A percentile compares a stretch with the other conserved stretches of the same genome.
Evolutionary conservation across 352 stramenopile species (phyloP).

Genomic region (Phytophthora podocarpi): DNA sequence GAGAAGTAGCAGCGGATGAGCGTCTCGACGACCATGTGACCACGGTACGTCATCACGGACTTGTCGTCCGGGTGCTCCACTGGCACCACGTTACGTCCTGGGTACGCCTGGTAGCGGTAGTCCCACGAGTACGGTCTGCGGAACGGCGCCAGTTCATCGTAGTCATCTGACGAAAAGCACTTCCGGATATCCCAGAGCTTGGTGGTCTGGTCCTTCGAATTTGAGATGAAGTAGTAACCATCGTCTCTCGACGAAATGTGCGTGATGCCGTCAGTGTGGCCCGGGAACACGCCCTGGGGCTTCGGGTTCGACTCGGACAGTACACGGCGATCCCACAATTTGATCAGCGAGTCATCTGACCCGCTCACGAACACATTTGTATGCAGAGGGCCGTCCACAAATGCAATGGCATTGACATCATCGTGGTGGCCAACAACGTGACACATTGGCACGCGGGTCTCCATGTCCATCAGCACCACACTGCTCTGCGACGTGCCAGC

Average conservation of each 20-base stretch:
- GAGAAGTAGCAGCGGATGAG: constrained; percentile 88
- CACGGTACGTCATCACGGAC: constrained; percentile 87
- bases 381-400: constrained; percentile 79
- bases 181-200: constrained; percentile 89
- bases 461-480: constrained; percentile 84
- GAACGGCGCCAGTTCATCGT: constrained; percentile 50
- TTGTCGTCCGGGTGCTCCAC: constrained; percentile 73
- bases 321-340: constrained; percentile 86
- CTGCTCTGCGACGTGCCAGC: constrained; percentile 75
- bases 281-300: constrained; percentile 80
- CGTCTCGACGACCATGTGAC: constrained; percentile 82
- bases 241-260: constrained; percentile 85
- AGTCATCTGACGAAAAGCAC: constrained; percentile 57
- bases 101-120: constrained; percentile 84
- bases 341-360: constrained; percentile 85
- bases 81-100: constrained; percentile 54
- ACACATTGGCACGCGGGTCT: constrained; percentile 66
- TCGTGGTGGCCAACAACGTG: constrained; percentile 76
- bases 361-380: constrained; percentile 88
- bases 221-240: constrained; percentile 90
- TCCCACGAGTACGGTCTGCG: constrained; percentile 73
- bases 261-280: constrained; percentile 84
- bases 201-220: constrained; percentile 83
- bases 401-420: constrained; percentile 86
- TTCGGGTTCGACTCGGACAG: constrained; percentile 74